Evolutionary conservation across 169 alveolate species (phyloP), one percentile per base, ranked within the genome.

Genomic region (Theileria orientalis): DNA sequence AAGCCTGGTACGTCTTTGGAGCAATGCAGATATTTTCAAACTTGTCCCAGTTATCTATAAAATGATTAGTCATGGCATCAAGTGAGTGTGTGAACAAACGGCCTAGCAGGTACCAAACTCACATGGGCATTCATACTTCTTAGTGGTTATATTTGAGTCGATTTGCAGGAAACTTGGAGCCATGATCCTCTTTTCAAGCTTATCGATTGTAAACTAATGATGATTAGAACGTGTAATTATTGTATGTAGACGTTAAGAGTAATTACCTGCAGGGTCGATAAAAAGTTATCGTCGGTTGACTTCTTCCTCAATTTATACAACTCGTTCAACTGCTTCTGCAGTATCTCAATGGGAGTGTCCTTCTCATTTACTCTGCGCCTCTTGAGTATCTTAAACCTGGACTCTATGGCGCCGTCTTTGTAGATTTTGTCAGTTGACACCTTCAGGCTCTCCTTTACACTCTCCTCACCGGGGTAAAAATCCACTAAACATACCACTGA

Each of bases 261-360:
- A 16, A 61, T 54, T 9, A 54, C 80, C 40, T 72, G 84, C 11
- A 88, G 67, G 25, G 67, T 84, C 13, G 54, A 56, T 27, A 60
- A 40, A n/a, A 88, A 66, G 3, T 40, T 49, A 29, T 69, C 83
- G 56, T 88, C 87, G 21, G 33, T 66, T 1, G 84, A 56, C 33
- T 72, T 57, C 69, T 75, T 85, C 56, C 84, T 74, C 46, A 88
- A 66, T 5, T 76, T 27, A 25, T 67, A 33, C 16, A 88, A 76
- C 68, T 62, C 91, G n/a, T 66, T 84, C n/a, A 88, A 79, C 59
- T 84, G 89, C 41, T 60, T 35, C 42, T 88, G 85, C 59, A 77
- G 73, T 5, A 88, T 27, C 29, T 74, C 61, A 51, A 78, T 57
- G 11, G 83, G 27, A 14, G 61, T 29, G n/a, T 63, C 51, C 57